Base-by-base conservation (phyloP, 2,329 filamentous ascomycete species). In the Aspergillus piperis region DNA sequence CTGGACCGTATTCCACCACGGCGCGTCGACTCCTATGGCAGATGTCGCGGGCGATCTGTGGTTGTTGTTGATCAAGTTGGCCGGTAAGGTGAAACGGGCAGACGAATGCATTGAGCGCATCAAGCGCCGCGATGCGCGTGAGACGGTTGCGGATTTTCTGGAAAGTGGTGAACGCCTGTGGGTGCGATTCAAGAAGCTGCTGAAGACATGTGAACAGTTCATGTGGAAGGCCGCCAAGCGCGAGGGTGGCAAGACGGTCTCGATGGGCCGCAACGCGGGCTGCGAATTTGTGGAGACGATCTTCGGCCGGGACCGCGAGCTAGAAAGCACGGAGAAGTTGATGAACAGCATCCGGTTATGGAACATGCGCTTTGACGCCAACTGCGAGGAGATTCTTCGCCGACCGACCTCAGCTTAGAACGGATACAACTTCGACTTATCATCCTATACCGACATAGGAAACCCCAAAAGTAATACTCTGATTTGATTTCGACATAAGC, bases 261-360 rank as follows among this genome's bases (percentile, higher is more conserved):
- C 88, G 75, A 90, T 98, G 77, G 94, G 93, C 73, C 93, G 92
- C 82, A 94, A 92, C 75, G 92, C 92, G 57, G 95, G 95, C 54
- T 89, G 90, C 68, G 93, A 97, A 81, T 98, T 99, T 71, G 94
- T 99, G 71, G 90, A 97, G 75, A 93, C 92, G 55, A 91, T 99
- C 69, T 98, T 98, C 70, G 94, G 93, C 66, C 88, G 90, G 64
- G 94, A 98, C 73, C 86, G 92, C 64, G 91, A 97, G 79, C 83
- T 97, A 58, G 88, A 93, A 75, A 88, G 88, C 77, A 97, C 94
- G 2, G 92, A 97, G 82, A 91, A 90, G 77, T 87, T 97, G 78
- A 98, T 98, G 92, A 88, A 90, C 66, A 88, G 87, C 65, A 88
- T 96, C 72, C 86, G 91, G 53, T 83, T 93, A 38, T 99, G 94